Evolutionary conservation across 371 early-diverging fungal genomes (phyloP).

Genomic region (Zopfochytrium polystomum): DNA sequence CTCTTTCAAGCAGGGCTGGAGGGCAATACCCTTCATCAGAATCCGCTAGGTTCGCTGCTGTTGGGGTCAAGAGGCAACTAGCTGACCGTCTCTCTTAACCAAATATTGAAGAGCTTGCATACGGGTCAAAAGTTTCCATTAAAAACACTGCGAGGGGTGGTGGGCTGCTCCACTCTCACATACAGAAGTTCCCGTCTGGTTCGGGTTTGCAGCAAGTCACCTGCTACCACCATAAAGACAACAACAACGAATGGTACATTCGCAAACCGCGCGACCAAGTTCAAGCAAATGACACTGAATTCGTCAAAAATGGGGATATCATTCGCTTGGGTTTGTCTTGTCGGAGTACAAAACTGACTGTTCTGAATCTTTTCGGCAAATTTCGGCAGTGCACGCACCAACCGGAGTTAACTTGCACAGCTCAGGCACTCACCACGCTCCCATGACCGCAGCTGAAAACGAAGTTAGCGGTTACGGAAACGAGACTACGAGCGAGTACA

Average conservation of each 20-base stretch:
- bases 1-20: constrained; percentile 93
- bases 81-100: background rate
- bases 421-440: too few relatives aligned
- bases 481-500: constrained; percentile 65
- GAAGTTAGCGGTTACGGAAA: constrained; percentile 88
- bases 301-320: constrained; percentile 76
- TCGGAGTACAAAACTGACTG: background rate
- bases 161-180: constrained; percentile 97
- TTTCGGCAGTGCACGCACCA: constrained; percentile 55
- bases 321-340: constrained; percentile 62
- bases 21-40: constrained; percentile 75
- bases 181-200: constrained; percentile 88
- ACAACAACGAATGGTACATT: constrained; percentile 94
- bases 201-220: constrained; percentile 98
- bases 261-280: constrained; percentile 38
- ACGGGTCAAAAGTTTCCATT: constrained; percentile 87
- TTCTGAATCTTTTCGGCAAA: background rate
- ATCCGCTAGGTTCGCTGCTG: constrained; percentile 71
- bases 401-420: constrained; percentile 70
- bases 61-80: background rate
- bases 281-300: constrained; percentile 31
- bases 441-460: constrained; percentile 74
- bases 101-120: constrained; percentile 75
- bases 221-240: constrained; percentile 95
- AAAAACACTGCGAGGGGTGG: constrained; percentile 88